These are phyloP conservation scores for Oryza meridionalis DNA, from an alignment of 176 grass and related monocot genomes.

Conservation along the genomic window DNA sequence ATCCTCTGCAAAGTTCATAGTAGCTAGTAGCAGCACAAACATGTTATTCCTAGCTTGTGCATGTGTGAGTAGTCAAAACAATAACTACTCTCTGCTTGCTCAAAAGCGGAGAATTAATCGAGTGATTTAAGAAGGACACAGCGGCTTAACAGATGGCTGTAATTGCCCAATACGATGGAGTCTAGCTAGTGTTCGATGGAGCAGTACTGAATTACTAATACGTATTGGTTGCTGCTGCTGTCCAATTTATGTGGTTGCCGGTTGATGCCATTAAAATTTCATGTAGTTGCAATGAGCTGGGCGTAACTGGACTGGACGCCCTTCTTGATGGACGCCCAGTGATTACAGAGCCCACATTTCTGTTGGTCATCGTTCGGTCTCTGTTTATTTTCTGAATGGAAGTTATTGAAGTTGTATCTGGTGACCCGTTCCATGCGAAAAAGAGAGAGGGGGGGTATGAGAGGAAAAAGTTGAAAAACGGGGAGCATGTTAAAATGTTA, in stretches of 20 bases:
- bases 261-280: constrained; percentile 36
- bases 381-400: neutral
- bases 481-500: neutral
- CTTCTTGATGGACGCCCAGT: constrained; percentile 37
- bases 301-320: constrained; percentile 20
- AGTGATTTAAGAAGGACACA: constrained; percentile 36
- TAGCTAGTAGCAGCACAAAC: too few species aligned
- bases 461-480: neutral
- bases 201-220: neutral
- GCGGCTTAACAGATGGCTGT: neutral
- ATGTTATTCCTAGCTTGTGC: neutral
- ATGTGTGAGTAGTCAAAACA: neutral
- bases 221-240: constrained; percentile 40
- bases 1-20: neutral
- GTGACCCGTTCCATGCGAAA: neutral
- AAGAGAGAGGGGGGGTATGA: neutral
- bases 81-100: neutral
- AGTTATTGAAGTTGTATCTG: neutral
- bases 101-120: neutral
- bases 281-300: constrained; percentile 39
- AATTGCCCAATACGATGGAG: constrained; percentile 20
- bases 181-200: neutral
- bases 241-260: constrained; percentile 54
- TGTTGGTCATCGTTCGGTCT: constrained; percentile 22
- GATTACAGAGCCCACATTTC: constrained; percentile 46